phyloP scores from a whole-genome alignment of 2,329 filamentous ascomycete genomes.

The Rhynchosporium agropyri region DNA sequence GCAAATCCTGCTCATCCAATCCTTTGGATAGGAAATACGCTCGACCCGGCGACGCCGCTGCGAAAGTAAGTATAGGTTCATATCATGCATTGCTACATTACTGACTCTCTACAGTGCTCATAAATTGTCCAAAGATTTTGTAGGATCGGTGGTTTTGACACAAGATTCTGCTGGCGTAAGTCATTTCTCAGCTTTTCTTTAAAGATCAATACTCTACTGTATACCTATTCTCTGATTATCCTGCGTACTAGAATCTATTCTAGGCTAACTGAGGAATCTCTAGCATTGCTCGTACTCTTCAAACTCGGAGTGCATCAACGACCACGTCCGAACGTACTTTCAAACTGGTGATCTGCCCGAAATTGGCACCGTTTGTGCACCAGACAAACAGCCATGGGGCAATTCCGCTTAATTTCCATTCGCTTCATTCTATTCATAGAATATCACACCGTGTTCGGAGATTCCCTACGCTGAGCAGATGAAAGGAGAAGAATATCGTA shows the following conservation, averaged over 20 bases:
- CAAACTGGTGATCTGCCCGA: slow-evolving; percentile 47
- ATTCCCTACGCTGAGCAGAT: no score
- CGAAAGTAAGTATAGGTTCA: no score
- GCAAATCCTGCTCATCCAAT: slow-evolving; percentile 38
- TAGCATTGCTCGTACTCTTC: slow-evolving; percentile 48
- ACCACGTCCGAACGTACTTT: slow-evolving; percentile 43
- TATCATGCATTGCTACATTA: no score
- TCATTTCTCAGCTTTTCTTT: no score
- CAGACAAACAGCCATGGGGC: slow-evolving; percentile 37
- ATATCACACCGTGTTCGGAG: no score
- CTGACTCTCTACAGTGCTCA: slow-evolving; percentile 27
- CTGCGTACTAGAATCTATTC: no score
- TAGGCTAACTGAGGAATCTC: no score
- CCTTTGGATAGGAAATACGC: slow-evolving; percentile 42
- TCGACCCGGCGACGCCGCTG: slow-evolving; percentile 42
- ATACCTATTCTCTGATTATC: no score
- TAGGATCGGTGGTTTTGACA: slow-evolving; percentile 35
- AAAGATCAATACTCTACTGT: no score
- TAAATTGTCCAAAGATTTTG: slow-evolving; percentile 28
- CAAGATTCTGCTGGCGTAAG: slow-evolving; percentile 34
- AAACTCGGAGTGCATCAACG: slow-evolving; percentile 43
- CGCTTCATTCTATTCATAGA: no score
- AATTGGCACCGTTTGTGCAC: slow-evolving; percentile 50
- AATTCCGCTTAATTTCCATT: no score
- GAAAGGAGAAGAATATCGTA: no score